These are phyloP conservation scores for Pestalotiopsis sp. DNA, from an alignment of 2,329 filamentous ascomycete species.

Conservation along the genomic window DNA sequence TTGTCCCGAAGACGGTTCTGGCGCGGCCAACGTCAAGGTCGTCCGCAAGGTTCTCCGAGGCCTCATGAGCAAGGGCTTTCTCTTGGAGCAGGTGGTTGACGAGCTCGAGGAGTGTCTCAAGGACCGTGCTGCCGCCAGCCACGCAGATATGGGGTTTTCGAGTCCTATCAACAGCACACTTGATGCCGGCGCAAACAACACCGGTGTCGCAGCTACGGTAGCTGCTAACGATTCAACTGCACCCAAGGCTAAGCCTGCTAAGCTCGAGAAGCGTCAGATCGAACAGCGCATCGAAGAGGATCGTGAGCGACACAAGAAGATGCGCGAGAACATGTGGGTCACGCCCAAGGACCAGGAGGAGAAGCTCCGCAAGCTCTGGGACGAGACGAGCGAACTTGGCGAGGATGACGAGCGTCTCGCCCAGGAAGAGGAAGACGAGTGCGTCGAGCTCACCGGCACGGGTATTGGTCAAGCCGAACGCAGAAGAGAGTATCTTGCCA, in stretches of 20 bases:
- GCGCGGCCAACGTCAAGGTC: slow-evolving; percentile 92
- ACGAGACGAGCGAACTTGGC: slow-evolving; percentile 82
- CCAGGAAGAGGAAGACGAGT: slow-evolving; percentile 69
- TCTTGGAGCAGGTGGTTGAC: slow-evolving; percentile 72
- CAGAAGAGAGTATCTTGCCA: not conserved
- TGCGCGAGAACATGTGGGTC: slow-evolving; percentile 93
- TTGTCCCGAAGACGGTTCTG: slow-evolving; percentile 81
- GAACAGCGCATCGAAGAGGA: slow-evolving; percentile 98
- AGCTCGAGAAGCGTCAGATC: slow-evolving; percentile 81
- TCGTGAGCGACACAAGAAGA: slow-evolving; percentile 87
- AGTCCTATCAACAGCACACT: slow-evolving; percentile 49
- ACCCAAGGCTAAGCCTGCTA: not conserved
- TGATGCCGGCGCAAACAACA: slow-evolving; percentile 32
- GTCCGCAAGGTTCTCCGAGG: slow-evolving; percentile 77
- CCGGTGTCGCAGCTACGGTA: not conserved
- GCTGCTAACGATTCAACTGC: not conserved
- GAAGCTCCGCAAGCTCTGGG: slow-evolving; percentile 83
- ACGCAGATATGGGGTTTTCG: slow-evolving; percentile 56
- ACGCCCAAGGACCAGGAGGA: slow-evolving; percentile 67
- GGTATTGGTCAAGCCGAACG: not conserved
- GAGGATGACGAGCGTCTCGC: slow-evolving; percentile 83
- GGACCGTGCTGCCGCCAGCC: slow-evolving; percentile 75
- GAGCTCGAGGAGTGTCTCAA: slow-evolving; percentile 86
- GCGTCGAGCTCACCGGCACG: slow-evolving; percentile 12
- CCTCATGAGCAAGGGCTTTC: slow-evolving; percentile 70